Percentiles rank a stretch among this genome's conserved stretches.
Evolutionary conservation across 2,329 filamentous ascomycete species (phyloP).

Genomic region (Fusarium chaquense): DNA sequence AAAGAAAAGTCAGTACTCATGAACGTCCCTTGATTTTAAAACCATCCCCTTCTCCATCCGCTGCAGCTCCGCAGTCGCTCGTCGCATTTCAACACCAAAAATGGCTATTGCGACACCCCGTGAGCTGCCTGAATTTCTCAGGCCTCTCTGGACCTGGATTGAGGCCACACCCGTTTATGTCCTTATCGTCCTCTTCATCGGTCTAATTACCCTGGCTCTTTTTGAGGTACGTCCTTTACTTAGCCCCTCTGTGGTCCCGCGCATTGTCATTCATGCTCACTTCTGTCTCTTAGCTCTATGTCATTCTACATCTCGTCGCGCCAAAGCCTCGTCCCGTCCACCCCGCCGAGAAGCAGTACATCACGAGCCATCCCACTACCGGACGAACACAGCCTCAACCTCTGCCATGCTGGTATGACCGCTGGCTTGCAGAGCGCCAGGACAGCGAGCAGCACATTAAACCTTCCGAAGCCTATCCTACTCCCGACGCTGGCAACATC

Average conservation of each 20-base stretch:
- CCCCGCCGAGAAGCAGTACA: slow-evolving; percentile 86
- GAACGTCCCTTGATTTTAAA: slow-evolving; percentile 4
- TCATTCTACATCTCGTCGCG: slow-evolving; percentile 78
- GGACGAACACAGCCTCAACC: slow-evolving; percentile 54
- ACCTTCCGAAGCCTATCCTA: slow-evolving; percentile 55
- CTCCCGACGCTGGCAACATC: slow-evolving; percentile 68
- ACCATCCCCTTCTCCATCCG: neutral
- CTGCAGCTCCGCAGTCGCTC: slow-evolving; percentile 25
- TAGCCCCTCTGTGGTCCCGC: neutral
- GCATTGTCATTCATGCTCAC: slow-evolving; percentile 27
- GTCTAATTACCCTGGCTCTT: slow-evolving; percentile 52
- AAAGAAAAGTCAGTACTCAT: slow-evolving; percentile 6
- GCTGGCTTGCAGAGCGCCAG: slow-evolving; percentile 73
- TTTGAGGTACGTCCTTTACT: slow-evolving; percentile 53
- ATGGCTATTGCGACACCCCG: slow-evolving; percentile 41
- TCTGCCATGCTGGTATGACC: slow-evolving; percentile 90
- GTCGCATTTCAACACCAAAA: slow-evolving; percentile 16
- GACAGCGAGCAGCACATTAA: slow-evolving; percentile 57
- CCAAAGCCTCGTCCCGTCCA: slow-evolving; percentile 81
- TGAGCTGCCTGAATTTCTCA: slow-evolving; percentile 52
- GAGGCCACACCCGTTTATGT: slow-evolving; percentile 56
- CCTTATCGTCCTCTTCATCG: slow-evolving; percentile 53
- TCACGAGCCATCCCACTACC: slow-evolving; percentile 75
- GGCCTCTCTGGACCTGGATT: slow-evolving; percentile 53
- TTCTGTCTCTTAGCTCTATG: slow-evolving; percentile 62